phyloP scores from a whole-genome alignment of 2,329 filamentous ascomycete genomes.

The Diaporthe sp. region DNA sequence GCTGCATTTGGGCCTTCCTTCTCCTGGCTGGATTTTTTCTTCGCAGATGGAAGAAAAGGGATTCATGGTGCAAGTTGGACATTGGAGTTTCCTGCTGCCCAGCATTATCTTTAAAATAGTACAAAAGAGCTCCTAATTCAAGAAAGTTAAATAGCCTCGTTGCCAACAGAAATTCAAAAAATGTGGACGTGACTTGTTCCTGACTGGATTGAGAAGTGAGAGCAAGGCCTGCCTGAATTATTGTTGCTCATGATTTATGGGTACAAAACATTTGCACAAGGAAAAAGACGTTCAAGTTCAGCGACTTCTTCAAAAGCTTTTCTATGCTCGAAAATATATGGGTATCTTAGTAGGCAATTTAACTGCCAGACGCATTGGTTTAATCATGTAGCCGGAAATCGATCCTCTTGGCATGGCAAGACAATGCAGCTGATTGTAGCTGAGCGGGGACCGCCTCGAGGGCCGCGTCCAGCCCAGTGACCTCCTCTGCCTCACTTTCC shows the following conservation, averaged over 20 bases:
- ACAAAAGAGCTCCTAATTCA: slow-evolving; percentile 40
- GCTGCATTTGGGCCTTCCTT: slow-evolving; percentile 31
- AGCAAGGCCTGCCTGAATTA: not conserved
- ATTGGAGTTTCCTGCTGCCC: slow-evolving; percentile 34
- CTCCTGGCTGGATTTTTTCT: not conserved
- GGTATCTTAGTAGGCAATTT: slow-evolving; percentile 29
- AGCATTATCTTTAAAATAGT: slow-evolving; percentile 35
- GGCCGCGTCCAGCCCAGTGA: too few relatives aligned
- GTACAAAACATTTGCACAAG: too few relatives aligned
- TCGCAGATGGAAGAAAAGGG: slow-evolving; percentile 5
- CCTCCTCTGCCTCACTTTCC: slow-evolving; percentile 40
- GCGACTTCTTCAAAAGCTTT: not conserved
- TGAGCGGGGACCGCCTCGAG: not conserved
- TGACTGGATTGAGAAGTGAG: not conserved
- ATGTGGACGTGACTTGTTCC: not conserved
- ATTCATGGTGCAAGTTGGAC: slow-evolving; percentile 4
- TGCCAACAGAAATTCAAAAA: too few relatives aligned
- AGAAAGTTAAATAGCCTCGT: slow-evolving; percentile 34
- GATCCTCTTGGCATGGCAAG: not conserved
- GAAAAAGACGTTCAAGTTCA: not conserved
- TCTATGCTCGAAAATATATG: not conserved
- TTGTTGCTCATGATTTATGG: not conserved
- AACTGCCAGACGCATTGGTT: not conserved
- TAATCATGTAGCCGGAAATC: not conserved
- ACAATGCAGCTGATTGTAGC: not conserved